Percentiles rank a stretch among this genome's conserved stretches.
Conservation (phyloP, 495 filamentous ascomycete species). For the Penicillium argentinense region DNA sequence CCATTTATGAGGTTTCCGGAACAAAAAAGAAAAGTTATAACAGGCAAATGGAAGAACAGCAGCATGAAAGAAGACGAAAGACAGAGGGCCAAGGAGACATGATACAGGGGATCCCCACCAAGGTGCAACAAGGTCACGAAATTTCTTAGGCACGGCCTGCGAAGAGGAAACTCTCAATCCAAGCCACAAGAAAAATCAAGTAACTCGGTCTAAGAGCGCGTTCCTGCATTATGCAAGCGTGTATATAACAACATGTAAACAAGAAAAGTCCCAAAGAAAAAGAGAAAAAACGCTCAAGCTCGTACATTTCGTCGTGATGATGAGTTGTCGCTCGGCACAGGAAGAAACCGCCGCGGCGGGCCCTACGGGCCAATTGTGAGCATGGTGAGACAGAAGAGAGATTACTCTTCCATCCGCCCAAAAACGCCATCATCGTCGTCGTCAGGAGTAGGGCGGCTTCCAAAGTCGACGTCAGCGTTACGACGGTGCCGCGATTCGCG, state of each 20-base stretch:
- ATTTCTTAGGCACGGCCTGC: constrained; percentile 16
- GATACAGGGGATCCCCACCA: constrained; percentile 28
- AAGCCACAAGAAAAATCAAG: background rate
- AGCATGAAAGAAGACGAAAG: constrained; percentile 15
- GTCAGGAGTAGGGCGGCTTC: constrained; percentile 65
- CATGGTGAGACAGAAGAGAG: background rate
- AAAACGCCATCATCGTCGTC: constrained; percentile 96
- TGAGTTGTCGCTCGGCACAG: constrained; percentile 14
- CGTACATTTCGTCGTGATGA: constrained; percentile 44
- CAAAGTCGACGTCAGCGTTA: constrained; percentile 79
- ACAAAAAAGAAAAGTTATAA: constrained; percentile 15
- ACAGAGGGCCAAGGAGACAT: constrained; percentile 30
- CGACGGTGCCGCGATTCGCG: constrained; percentile 49
- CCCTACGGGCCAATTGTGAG: background rate
- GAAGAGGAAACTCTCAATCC: constrained; percentile 8
- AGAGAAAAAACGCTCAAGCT: constrained; percentile 38
- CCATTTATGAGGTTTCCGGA: constrained; percentile 27
- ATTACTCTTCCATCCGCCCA: constrained; percentile 90
- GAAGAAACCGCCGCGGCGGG: constrained; percentile 7
- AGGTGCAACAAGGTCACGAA: constrained; percentile 21
- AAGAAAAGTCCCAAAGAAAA: constrained; percentile 28
- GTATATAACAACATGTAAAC: constrained; percentile 25
- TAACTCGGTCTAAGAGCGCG: constrained; percentile 2
- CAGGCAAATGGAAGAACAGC: constrained; percentile 4
- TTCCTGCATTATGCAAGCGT: constrained; percentile 23